Evolutionary conservation across 345 rosid genomes (phyloP).

Genomic region (Citrus sp.): DNA sequence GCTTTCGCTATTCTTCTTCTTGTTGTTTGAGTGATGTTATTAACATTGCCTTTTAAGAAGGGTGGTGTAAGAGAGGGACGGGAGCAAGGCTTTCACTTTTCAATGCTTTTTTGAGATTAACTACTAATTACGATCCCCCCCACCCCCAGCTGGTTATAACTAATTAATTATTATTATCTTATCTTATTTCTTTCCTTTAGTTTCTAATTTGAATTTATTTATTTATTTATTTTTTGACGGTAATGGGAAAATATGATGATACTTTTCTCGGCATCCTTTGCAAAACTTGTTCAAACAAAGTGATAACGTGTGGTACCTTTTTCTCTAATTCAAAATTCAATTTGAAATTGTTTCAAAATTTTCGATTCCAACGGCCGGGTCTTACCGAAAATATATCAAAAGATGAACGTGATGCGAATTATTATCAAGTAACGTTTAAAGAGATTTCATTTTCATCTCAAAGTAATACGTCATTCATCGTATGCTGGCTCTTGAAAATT

Average conservation of each 20-base stretch:
- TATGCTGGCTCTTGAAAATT: neutral
- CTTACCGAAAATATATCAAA: neutral
- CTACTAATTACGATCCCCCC: neutral
- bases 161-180: neutral
- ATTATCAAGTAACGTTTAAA: neutral
- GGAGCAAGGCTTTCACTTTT: neutral
- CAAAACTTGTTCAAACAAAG: neutral
- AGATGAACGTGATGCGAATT: neutral
- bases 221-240: too few species aligned
- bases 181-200: neutral
- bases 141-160: too few species aligned
- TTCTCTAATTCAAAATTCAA: neutral
- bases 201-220: neutral
- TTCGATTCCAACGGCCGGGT: neutral
- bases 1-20: too few species aligned
- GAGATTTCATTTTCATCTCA: neutral
- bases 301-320: neutral
- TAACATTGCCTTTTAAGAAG: neutral
- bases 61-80: neutral
- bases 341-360: neutral
- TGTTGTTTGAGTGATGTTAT: neutral
- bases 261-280: neutral
- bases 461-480: neutral
- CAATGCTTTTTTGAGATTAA: neutral
- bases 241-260: too few species aligned